phyloP scores from a whole-genome alignment of 2,329 filamentous ascomycete genomes.

The Massarina eburnea region DNA sequence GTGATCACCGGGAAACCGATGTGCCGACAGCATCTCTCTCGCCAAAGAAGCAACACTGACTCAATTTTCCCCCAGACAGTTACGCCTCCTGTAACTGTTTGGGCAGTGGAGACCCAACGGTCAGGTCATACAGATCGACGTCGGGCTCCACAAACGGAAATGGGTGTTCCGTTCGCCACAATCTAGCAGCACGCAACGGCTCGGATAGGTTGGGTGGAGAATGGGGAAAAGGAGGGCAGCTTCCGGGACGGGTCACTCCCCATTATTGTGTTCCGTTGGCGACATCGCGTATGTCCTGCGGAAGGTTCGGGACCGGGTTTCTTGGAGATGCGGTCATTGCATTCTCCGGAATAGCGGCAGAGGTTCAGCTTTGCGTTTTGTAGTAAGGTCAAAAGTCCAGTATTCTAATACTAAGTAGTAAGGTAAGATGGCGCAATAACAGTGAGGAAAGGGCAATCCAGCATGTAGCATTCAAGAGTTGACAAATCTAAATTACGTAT shows the following conservation, averaged over 20 bases:
- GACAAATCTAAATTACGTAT: conserved; percentile 3
- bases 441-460: conserved; percentile 1
- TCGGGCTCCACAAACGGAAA: neutral
- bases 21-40: too few relatives aligned
- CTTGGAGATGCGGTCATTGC: too few relatives aligned
- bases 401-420: neutral
- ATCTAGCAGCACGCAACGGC: neutral
- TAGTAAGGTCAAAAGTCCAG: neutral
- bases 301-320: too few relatives aligned
- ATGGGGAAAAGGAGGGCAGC: too few relatives aligned
- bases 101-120: neutral
- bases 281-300: too few relatives aligned
- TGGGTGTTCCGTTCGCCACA: neutral
- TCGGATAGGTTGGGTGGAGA: neutral
- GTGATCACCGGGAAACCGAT: too few relatives aligned
- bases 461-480: conserved; percentile 2
- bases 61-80: neutral
- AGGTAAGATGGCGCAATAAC: too few relatives aligned
- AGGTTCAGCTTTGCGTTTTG: too few relatives aligned
- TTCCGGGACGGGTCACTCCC: too few relatives aligned
- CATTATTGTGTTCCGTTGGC: too few relatives aligned
- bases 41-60: too few relatives aligned
- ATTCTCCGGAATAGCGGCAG: too few relatives aligned
- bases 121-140: neutral
- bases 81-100: neutral